phyloP scores from a whole-genome alignment of 1,139 yeast genomes.

The Hemisphaericaspora lyxosophila region DNA sequence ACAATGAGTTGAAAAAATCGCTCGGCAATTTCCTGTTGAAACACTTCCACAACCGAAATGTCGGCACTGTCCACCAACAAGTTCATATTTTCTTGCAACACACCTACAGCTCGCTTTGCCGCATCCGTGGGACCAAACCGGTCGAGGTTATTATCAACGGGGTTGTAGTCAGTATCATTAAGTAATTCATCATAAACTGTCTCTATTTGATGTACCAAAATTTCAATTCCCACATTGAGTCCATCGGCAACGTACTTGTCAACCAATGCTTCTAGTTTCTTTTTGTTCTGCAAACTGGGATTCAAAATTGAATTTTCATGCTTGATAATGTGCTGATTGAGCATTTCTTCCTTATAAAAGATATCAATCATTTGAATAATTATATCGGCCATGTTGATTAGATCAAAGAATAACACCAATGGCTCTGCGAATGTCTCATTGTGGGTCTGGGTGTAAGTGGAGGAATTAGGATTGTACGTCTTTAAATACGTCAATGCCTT shows the following conservation, averaged over 20 bases:
- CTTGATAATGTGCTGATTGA: constrained; percentile 58
- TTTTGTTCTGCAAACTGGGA: constrained; percentile 77
- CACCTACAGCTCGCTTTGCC: constrained; percentile 59
- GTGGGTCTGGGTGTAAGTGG: constrained; percentile 13
- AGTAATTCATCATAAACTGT: constrained; percentile 29
- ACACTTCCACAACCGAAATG: constrained; percentile 83
- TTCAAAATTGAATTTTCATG: constrained; percentile 75
- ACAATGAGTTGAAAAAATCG: constrained; percentile 77
- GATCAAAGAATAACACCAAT: constrained; percentile 78
- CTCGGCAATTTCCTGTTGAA: constrained; percentile 91
- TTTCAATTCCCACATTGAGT: constrained; percentile 84
- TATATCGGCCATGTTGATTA: constrained; percentile 89
- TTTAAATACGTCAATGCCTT: constrained; percentile 71
- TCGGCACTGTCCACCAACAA: constrained; percentile 83
- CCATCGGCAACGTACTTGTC: constrained; percentile 94
- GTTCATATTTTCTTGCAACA: constrained; percentile 72
- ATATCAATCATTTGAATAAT: constrained; percentile 91
- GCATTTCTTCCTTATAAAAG: constrained; percentile 84
- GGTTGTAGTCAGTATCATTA: constrained; percentile 36
- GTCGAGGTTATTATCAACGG: constrained; percentile 14
- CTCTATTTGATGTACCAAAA: constrained; percentile 73
- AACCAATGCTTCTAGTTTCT: constrained; percentile 72
- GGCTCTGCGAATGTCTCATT: constrained; percentile 62
- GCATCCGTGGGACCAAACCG: constrained; percentile 67
- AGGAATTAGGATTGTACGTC: constrained; percentile 61